Base-by-base conservation (phyloP, 352 stramenopile species). In the Pythium utonaiense region DNA sequence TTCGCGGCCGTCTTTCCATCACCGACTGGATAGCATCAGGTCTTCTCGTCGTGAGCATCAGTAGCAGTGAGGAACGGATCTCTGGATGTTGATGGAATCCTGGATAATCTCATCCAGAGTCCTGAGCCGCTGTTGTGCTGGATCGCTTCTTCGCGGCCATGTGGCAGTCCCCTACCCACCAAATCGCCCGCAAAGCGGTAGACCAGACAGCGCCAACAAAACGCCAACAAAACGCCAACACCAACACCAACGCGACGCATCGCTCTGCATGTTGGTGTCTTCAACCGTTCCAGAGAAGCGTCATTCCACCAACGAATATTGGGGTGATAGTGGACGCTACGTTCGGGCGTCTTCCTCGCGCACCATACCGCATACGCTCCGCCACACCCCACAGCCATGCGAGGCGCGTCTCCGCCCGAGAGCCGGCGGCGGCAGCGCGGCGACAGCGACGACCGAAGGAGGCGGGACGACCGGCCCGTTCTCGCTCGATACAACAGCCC, bases 71-170 rank as follows among this genome's bases (percentile, higher is more conserved):
- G n/a, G n/a, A n/a, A n/a, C 16, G 13, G 34, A n/a, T 6, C 9
- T 41, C 19, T 24, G 14, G 4, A 22, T 6, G 16, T n/a, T 22
- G 38, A 45, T 25, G 38, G 38, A 45, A 22, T 22, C 24, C 38
- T 24, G n/a, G 38, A 45, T 45, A 24, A 45, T 45, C 38, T n/a
- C 38, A 45, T 45, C 38, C 38, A 45, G 38, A 45, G 38, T 45
- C 24, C 6, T 0, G 38, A 45, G 21, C 38, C n/a, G 17, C 16
- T 45, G 38, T 22, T 45, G 16, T 24, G 10, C 38, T 45, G 38
- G 38, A 45, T 45, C 38, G 38, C 38, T 45, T 45, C 38, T 45
- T n/a, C 38, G 19, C 17, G 38, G 6, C 38, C 38, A 45, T 16
- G 38, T 45, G 38, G 38, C 16, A 45, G 17, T 24, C 17, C 38